Conservation (phyloP, 306 rosid species). For the Gleditsia sinensis region DNA sequence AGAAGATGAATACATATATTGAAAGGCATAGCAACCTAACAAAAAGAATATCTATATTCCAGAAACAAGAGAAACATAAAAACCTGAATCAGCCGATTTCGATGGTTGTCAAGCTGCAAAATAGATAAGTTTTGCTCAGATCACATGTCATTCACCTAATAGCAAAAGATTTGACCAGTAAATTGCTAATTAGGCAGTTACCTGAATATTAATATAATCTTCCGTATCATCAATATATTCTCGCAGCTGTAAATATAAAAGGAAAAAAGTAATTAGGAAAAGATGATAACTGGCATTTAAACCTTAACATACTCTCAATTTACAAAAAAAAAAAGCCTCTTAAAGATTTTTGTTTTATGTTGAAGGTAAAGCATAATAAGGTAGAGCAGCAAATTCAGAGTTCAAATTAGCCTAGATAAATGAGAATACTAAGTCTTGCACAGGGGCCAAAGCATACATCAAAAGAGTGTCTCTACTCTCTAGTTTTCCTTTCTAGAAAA, state of each 20-base stretch:
- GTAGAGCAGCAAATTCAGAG: conserved; percentile 18
- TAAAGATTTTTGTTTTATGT: not conserved
- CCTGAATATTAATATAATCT: conserved; percentile 95
- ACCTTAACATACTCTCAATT: not conserved
- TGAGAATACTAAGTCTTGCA: not conserved
- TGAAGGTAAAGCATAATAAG: not conserved
- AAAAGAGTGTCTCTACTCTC: not conserved
- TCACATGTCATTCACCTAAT: conserved; percentile 10
- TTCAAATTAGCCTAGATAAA: conserved; percentile 5
- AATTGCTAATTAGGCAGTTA: conserved; percentile 35
- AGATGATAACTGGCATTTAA: not conserved
- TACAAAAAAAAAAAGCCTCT: not conserved
- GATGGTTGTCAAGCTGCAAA: conserved; percentile 84
- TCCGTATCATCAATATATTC: conserved; percentile 94
- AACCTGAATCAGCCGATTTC: conserved; percentile 84
- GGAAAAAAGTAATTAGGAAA: conserved; percentile 14
- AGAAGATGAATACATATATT: conserved; percentile 4
- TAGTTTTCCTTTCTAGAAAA: not conserved
- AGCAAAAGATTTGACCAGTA: not conserved
- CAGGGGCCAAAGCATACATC: conserved; percentile 7
- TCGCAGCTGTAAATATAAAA: conserved; percentile 63
- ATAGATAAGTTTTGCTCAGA: not conserved
- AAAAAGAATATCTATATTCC: not conserved
- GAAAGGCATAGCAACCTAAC: not conserved
- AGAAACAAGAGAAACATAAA: conserved; percentile 33